Base-by-base conservation (phyloP, 2,329 filamentous ascomycete species). In the Zasmidium angulare region DNA sequence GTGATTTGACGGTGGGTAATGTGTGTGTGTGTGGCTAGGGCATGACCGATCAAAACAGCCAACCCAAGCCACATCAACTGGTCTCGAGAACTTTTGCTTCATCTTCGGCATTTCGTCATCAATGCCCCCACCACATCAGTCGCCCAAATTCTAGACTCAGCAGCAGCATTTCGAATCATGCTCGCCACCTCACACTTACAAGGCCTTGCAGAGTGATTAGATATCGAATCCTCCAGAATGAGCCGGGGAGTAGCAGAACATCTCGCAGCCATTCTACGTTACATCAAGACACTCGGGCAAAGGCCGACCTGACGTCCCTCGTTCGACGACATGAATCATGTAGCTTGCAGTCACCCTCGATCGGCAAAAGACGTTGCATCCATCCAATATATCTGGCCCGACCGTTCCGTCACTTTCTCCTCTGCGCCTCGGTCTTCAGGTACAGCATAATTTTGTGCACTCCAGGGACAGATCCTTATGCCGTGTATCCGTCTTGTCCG, bases 391-490 rank as follows among this genome's bases (percentile, higher is more conserved):
- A 29, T 11, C 6, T 43, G 6, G 36, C 6, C 36, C 12, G 4
- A 43, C 3, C 14, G 36, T 43, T 19, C n/a, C 36, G 6, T 43
- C 9, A 14, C 36, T 43, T 43, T 43, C 36, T 43, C 36, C 14
- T 17, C 36, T 14, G 36, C 36, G 36, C 36, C 36, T 17, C 12
- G 36, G 12, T 17, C 29, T 7, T 14, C 36, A 53, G 50, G 11
- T 20, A 20, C 7, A 43, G 26, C 17, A 53, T 20, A 53, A 23
- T 53, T 53, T 53, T 53, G 22, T 53, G 50, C 50, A 53, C 26
- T 11, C 4, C 11, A 43, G 6, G 36, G 7, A 19, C 36, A 17
- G 26, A 43, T 43, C 36, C 36, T 43, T 53, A 31, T 53, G 50
- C 50, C 50, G 50, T 12, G 9, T 4, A 40, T 20, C 50, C 50